These are phyloP conservation scores for Termitomyces sp. DNA, from an alignment of 768 basidiomycete genomes.

Conservation along the genomic window DNA sequence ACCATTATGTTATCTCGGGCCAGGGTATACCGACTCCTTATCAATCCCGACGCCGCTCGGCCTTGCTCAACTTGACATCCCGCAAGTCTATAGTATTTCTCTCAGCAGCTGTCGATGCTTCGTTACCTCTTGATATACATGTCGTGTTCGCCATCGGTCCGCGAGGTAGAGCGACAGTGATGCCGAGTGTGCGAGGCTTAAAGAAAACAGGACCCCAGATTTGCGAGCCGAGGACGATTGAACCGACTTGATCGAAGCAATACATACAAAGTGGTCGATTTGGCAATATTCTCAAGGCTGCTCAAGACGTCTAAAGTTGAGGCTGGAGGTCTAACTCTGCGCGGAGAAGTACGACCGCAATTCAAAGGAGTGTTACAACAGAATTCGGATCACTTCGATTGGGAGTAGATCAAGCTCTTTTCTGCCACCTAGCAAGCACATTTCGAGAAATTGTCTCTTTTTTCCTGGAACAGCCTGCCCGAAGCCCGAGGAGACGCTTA, in stretches of 20 bases:
- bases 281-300: slow-evolving; percentile 25
- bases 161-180: slow-evolving; percentile 20
- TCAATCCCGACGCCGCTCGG: slow-evolving; percentile 1
- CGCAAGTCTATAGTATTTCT: neutral
- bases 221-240: neutral
- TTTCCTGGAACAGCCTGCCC: slow-evolving; percentile 6
- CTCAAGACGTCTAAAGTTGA: neutral
- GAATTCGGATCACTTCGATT: slow-evolving; percentile 21
- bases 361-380: too few relatives aligned
- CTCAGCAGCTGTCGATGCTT: neutral
- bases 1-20: slow-evolving; percentile 9
- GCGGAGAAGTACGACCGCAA: too few relatives aligned
- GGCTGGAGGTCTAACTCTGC: too few relatives aligned
- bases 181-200: slow-evolving; percentile 19
- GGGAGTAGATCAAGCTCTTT: slow-evolving; percentile 35
- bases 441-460: slow-evolving; percentile 23
- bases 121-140: neutral
- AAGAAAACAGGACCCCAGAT: slow-evolving; percentile 31
- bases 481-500: slow-evolving; percentile 26
- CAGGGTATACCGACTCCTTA: slow-evolving; percentile 6
- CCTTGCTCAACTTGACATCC: neutral
- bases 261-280: slow-evolving; percentile 19
- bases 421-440: slow-evolving; percentile 36
- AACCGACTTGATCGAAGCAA: slow-evolving; percentile 21
- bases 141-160: neutral